Conservation (phyloP, 345 rosid genomes). For the Gossypioides kirkii region DNA sequence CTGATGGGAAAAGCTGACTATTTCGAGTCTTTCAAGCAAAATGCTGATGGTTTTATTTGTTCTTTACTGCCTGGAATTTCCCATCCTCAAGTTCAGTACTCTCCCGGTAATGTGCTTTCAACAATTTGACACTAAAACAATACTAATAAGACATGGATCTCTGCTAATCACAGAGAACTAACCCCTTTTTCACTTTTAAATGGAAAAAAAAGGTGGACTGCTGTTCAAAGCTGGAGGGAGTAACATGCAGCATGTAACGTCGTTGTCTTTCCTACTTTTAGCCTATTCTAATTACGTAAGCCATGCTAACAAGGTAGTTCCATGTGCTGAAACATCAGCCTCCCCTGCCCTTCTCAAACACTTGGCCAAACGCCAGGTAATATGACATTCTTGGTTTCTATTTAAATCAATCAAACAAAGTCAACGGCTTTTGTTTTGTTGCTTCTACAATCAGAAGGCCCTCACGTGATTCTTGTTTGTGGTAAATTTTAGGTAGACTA, state of each 20-base stretch:
- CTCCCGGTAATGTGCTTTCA: slow-evolving; percentile 56
- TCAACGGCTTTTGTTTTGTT: slow-evolving; percentile 6
- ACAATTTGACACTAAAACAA: not conserved
- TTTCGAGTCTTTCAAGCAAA: slow-evolving; percentile 78
- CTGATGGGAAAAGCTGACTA: slow-evolving; percentile 88
- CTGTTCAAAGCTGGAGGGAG: slow-evolving; percentile 85
- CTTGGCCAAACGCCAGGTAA: slow-evolving; percentile 54
- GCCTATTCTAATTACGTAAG: slow-evolving; percentile 81
- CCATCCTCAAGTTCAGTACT: slow-evolving; percentile 88
- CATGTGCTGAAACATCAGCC: slow-evolving; percentile 49
- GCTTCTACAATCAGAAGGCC: not conserved
- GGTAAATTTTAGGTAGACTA: slow-evolving; percentile 65
- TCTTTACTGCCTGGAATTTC: slow-evolving; percentile 88
- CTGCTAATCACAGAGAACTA: not conserved
- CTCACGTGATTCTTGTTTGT: slow-evolving; percentile 18
- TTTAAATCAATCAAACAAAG: not conserved
- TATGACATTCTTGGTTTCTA: not conserved
- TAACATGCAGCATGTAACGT: slow-evolving; percentile 95
- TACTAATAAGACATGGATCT: not conserved
- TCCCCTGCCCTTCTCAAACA: slow-evolving; percentile 54
- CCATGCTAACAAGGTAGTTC: slow-evolving; percentile 50
- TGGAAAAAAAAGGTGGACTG: slow-evolving; percentile 54
- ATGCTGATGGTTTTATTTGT: slow-evolving; percentile 89
- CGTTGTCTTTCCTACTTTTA: slow-evolving; percentile 70
- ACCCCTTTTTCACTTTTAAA: not conserved